Evolutionary conservation across 225 moss, liverwort and hornwort genomes (phyloP).

Genomic region (Bryoerythrophyllum caledonicum): DNA sequence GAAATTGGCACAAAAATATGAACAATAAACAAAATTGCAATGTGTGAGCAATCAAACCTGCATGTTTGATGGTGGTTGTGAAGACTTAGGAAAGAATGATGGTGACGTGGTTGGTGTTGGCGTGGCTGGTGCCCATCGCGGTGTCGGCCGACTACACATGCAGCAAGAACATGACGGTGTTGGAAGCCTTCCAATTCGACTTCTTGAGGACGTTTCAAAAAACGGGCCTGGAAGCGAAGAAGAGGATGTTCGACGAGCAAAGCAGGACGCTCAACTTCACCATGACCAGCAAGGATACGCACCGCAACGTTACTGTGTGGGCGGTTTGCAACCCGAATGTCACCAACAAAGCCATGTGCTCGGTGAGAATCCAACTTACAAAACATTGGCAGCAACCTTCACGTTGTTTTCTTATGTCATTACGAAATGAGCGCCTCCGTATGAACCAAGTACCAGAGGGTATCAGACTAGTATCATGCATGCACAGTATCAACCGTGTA

Average conservation of each 20-base stretch:
- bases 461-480: no score
- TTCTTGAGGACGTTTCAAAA: constrained; percentile 37
- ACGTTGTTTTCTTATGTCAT: no score
- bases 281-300: constrained; percentile 22
- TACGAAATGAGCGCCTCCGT: no score
- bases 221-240: not conserved
- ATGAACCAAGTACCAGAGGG: no score
- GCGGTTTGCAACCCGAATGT: constrained; percentile 13
- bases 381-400: no score
- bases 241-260: not conserved
- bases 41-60: not conserved
- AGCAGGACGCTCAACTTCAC: constrained; percentile 8
- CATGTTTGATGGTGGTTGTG: not conserved
- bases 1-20: no score
- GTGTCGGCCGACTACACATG: constrained; percentile 28
- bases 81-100: not conserved
- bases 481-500: no score
- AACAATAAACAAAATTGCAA: no score
- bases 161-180: constrained; percentile 2
- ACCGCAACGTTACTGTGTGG: constrained; percentile 28
- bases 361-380: no score
- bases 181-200: constrained; percentile 26
- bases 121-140: constrained; percentile 11
- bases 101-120: not conserved
- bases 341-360: constrained; percentile 11